A percentile compares a stretch with the other conserved stretches of the same genome.
phyloP scores from a whole-genome alignment of 1,284 basidiomycete species.

The Fomitopsis schrenkii region DNA sequence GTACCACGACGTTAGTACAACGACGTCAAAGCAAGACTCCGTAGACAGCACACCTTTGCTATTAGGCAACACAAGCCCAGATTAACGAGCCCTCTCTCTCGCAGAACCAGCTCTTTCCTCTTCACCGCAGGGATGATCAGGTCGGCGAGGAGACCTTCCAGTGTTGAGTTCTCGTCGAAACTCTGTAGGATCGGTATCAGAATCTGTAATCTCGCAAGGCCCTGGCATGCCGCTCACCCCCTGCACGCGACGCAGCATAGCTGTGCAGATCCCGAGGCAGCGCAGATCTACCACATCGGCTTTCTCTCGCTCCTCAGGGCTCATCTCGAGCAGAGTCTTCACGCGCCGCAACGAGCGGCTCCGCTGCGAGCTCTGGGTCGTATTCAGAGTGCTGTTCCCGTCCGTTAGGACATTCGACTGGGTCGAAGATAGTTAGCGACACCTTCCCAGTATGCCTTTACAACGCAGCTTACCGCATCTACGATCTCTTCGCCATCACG shows the following conservation, averaged over 20 bases:
- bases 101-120: conserved; percentile 75
- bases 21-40: neutral
- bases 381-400: conserved; percentile 1
- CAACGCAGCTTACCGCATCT: neutral
- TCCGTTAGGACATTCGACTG: neutral
- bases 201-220: neutral
- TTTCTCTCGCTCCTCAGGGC: conserved; percentile 46
- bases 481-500: conserved; percentile 39
- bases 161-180: conserved; percentile 87
- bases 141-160: conserved; percentile 85
- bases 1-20: neutral
- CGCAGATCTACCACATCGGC: conserved; percentile 75
- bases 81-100: conserved; percentile 81
- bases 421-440: too few species aligned
- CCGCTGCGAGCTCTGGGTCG: conserved; percentile 3
- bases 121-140: conserved; percentile 86
- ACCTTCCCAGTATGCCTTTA: neutral
- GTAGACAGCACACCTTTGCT: conserved; percentile 47
- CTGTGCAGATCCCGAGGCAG: conserved; percentile 77
- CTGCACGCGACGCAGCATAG: conserved; percentile 84
- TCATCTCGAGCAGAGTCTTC: conserved; percentile 33
- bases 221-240: conserved; percentile 49
- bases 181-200: conserved; percentile 38
- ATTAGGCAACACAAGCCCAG: conserved; percentile 88
- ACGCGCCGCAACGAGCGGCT: neutral